Conservation (phyloP, 768 basidiomycete genomes). For the Mycena galopus region DNA sequence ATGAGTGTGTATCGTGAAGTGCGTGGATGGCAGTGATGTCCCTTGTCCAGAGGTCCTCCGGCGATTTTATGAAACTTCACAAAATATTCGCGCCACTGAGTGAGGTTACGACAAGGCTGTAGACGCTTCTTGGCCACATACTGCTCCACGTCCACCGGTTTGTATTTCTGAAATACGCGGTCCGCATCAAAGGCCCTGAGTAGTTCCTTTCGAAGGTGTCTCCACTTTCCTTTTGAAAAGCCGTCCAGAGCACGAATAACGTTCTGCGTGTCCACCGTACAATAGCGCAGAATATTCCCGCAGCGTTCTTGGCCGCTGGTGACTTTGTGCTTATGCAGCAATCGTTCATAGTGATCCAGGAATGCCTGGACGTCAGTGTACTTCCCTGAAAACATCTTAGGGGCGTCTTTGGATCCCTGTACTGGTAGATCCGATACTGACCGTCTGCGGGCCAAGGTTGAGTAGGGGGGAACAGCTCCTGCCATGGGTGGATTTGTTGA, state of each 20-base stretch:
- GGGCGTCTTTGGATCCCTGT: no score
- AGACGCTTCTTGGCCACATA: neutral
- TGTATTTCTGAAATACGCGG: neutral
- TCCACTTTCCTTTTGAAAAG: neutral
- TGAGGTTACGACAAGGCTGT: neutral
- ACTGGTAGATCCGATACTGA: no score
- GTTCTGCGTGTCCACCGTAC: neutral
- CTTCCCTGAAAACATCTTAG: no score
- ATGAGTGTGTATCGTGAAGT: no score
- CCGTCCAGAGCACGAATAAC: neutral
- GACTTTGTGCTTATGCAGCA: neutral
- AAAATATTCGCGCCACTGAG: conserved; percentile 14
- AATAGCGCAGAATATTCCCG: neutral
- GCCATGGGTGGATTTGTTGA: no score
- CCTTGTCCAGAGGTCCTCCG: no score
- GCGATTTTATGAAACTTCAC: no score
- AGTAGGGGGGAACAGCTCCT: no score
- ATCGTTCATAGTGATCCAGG: no score
- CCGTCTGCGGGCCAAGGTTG: no score
- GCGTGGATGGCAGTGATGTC: no score
- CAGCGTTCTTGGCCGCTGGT: neutral
- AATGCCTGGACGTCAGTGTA: no score
- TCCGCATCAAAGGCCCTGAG: neutral
- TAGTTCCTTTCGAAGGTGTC: neutral
- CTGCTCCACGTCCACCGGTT: neutral